Base-by-base conservation (phyloP, 2,329 filamentous ascomycete species). In the Sarocladium oryzae region DNA sequence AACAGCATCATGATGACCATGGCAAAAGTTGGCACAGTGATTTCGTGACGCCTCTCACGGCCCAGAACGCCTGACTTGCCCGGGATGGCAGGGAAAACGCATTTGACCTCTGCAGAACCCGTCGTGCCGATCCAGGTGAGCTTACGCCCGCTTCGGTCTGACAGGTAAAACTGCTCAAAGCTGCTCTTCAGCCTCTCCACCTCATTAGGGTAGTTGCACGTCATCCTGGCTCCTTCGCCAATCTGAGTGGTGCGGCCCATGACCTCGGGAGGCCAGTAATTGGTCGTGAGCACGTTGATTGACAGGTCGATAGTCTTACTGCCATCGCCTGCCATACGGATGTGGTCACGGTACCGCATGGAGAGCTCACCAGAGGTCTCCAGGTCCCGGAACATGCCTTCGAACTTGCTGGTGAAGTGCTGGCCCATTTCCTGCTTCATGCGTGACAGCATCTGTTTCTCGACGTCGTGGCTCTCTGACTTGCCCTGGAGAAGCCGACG, bases 341-440 rank as follows among this genome's bases (percentile, higher is more conserved):
- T 82, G 56, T 92, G 81, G 15, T 79, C 77, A 57, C 85, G 86
- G 71, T 95, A 97, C 52, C 79, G 82, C 11, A 82, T 71, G 0
- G 88, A 89, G 23, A 96, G 77, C 57, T 96, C 92, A 51, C 86
- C 83, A 0, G 91, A 96, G 11, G 91, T 83, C 15, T 85, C 82
- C 81, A 97, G 91, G 62, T 99, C 93, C 69, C 90, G 91, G 74
- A 99, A 96, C 90, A 99, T 97, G 57, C 90, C 88, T 64, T 99
- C 93, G 40, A 99, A 82, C 65, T 95, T 95, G 61, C 82, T 76
- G 0, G 93, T 97, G 65, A 97, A 97, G 58, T 90, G 85, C 65
- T 95, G 95, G 35, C 93, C 93, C 50, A 97, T 82, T 66, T 96
- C 92, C 63, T 93, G 82, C 77, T 96, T 97, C 90, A 99, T 96